Evolutionary conservation across 176 grass and related monocot genomes (phyloP).

Genomic region (Musa troglodytarum): DNA sequence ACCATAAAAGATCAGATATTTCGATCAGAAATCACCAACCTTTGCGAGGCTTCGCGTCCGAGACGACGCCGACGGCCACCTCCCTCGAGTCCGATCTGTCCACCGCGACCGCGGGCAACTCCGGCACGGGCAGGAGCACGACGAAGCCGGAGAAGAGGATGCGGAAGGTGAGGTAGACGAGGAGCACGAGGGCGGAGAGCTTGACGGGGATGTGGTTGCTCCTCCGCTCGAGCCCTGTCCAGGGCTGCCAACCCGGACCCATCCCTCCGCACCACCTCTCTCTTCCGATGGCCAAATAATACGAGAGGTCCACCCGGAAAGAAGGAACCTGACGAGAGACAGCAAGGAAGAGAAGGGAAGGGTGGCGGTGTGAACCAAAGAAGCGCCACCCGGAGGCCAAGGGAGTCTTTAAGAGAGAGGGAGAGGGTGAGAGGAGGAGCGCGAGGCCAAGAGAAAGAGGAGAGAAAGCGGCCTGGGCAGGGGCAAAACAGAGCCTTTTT

Average conservation of each 20-base stretch:
- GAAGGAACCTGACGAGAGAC: neutral
- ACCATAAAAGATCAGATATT: neutral
- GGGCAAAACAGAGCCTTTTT: too few relatives aligned
- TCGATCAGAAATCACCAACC: conserved; percentile 17
- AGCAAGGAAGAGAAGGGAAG: neutral
- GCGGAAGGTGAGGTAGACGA: conserved; percentile 38
- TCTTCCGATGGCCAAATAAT: neutral
- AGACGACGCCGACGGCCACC: neutral
- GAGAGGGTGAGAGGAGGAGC: too few relatives aligned
- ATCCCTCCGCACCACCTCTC: neutral
- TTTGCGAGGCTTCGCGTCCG: neutral
- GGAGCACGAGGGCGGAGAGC: conserved; percentile 29
- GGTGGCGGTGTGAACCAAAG: neutral
- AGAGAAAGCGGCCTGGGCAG: too few relatives aligned
- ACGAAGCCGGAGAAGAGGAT: conserved; percentile 32
- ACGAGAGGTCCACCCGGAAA: neutral
- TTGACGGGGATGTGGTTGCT: conserved; percentile 29
- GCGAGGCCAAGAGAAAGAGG: too few relatives aligned
- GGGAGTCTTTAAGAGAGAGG: too few relatives aligned
- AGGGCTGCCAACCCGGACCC: conserved; percentile 22
- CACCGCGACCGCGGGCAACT: neutral
- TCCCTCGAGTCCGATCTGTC: neutral
- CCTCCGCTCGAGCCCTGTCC: conserved; percentile 7
- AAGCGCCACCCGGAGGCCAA: too few relatives aligned
- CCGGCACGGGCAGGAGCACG: neutral